Evolutionary conservation across 2,329 filamentous ascomycete species (phyloP).

Genomic region (Emmonsiellopsis sp.): DNA sequence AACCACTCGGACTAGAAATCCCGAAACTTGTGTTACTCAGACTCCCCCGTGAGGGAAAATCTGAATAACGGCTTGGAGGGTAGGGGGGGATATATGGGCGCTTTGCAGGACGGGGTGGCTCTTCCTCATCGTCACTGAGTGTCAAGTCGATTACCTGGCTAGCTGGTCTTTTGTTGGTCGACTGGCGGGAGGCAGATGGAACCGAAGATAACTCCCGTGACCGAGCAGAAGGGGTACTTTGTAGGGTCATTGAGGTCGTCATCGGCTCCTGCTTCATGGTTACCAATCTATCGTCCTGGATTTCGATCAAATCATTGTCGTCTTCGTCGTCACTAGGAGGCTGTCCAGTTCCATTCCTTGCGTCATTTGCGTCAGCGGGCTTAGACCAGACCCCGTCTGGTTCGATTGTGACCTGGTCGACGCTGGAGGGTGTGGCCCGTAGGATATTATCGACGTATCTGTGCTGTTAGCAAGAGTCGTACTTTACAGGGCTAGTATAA

Average conservation of each 20-base stretch:
- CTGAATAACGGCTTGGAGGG: slow-evolving; percentile 8
- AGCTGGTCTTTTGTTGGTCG: slow-evolving; percentile 38
- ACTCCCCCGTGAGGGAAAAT: slow-evolving; percentile 13
- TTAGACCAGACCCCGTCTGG: slow-evolving; percentile 70
- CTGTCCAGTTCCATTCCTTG: slow-evolving; percentile 28
- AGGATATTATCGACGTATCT: slow-evolving; percentile 87
- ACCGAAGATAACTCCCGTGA: slow-evolving; percentile 30
- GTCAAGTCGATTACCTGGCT: slow-evolving; percentile 46
- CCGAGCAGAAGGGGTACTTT: slow-evolving; percentile 23
- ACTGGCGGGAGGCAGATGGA: slow-evolving; percentile 24
- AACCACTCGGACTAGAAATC: slow-evolving; percentile 11
- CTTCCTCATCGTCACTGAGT: slow-evolving; percentile 42
- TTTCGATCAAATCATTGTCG: slow-evolving; percentile 44
- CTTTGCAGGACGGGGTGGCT: slow-evolving; percentile 29
- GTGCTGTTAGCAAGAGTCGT: slow-evolving; percentile 7
- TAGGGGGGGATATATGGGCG: slow-evolving; percentile 15
- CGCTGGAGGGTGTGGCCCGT: slow-evolving; percentile 55
- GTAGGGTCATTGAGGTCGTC: slow-evolving; percentile 16
- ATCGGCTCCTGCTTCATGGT: slow-evolving; percentile 30
- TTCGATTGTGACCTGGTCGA: slow-evolving; percentile 84
- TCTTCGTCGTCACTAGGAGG: slow-evolving; percentile 33
- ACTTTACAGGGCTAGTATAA: not conserved
- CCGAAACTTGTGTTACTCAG: slow-evolving; percentile 14
- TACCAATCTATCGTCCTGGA: slow-evolving; percentile 28
- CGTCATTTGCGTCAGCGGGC: slow-evolving; percentile 33